phyloP scores from a whole-genome alignment of 495 filamentous ascomycete genomes.

The Hyaloscypha hepaticicola region DNA sequence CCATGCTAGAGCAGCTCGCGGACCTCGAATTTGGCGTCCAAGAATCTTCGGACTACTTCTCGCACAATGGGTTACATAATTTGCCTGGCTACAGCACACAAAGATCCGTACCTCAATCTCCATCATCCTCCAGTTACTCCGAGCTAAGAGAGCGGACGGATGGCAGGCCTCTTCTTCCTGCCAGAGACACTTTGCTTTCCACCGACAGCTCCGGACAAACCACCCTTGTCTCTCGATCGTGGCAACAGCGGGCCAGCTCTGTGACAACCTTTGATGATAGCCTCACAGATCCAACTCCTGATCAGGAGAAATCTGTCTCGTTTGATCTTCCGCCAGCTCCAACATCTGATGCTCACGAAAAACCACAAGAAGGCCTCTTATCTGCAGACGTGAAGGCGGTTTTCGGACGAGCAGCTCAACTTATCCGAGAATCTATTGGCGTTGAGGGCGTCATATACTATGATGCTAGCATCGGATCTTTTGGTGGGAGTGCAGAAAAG shows the following conservation, averaged over 20 bases:
- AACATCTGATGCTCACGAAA: slow-evolving; percentile 25
- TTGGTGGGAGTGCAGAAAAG: slow-evolving; percentile 29
- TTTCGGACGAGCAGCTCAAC: slow-evolving; percentile 45
- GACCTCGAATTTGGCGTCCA: slow-evolving; percentile 32
- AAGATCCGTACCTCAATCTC: slow-evolving; percentile 9
- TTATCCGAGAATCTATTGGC: slow-evolving; percentile 51
- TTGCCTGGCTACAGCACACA: slow-evolving; percentile 13
- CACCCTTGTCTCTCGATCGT: slow-evolving; percentile 18
- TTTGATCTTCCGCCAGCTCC: slow-evolving; percentile 25
- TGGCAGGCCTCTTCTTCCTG: slow-evolving; percentile 21
- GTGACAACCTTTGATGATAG: slow-evolving; percentile 26
- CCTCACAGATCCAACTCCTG: slow-evolving; percentile 7
- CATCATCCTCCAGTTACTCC: slow-evolving; percentile 11
- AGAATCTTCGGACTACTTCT: slow-evolving; percentile 25
- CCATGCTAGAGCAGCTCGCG: slow-evolving; percentile 21
- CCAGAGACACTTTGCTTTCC: slow-evolving; percentile 20
- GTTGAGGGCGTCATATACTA: slow-evolving; percentile 53
- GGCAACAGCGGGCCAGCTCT: slow-evolving; percentile 22
- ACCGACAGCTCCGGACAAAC: slow-evolving; percentile 13
- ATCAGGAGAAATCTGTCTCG: slow-evolving; percentile 24
- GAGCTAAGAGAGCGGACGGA: slow-evolving; percentile 3
- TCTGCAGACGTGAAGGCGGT: slow-evolving; percentile 38
- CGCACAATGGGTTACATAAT: slow-evolving; percentile 17
- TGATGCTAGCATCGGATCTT: slow-evolving; percentile 43
- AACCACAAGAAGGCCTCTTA: slow-evolving; percentile 30